A percentile compares a stretch with the other conserved stretches of the same genome.
phyloP scores from a whole-genome alignment of 2,329 filamentous ascomycete genomes.

The Exutisphaerella laricina region DNA sequence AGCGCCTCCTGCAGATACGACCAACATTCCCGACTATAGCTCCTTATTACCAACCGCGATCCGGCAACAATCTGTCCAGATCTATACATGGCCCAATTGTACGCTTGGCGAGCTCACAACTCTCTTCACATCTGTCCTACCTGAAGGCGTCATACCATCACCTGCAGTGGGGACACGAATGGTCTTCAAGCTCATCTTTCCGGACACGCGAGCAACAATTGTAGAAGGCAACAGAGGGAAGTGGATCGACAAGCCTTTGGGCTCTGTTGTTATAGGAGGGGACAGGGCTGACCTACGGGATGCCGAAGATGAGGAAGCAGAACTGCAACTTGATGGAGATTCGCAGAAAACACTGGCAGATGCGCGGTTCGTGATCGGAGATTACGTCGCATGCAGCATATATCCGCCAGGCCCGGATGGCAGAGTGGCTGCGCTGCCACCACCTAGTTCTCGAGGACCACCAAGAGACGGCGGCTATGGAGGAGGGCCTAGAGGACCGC shows the following conservation, averaged over 20 bases:
- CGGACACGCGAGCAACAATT: slow-evolving; percentile 56
- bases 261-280: slow-evolving; percentile 67
- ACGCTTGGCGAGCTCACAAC: slow-evolving; percentile 75
- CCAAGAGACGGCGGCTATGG: slow-evolving; percentile 25
- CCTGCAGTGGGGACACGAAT: slow-evolving; percentile 76
- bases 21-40: slow-evolving; percentile 32
- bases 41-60: slow-evolving; percentile 54
- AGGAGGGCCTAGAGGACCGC: slow-evolving; percentile 33
- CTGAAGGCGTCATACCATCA: slow-evolving; percentile 59
- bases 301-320: slow-evolving; percentile 32
- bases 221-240: slow-evolving; percentile 47
- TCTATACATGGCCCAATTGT: slow-evolving; percentile 83
- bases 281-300: slow-evolving; percentile 30
- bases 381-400: slow-evolving; percentile 79
- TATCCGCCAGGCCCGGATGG: slow-evolving; percentile 70
- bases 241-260: slow-evolving; percentile 74
- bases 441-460: slow-evolving; percentile 40
- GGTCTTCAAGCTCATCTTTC: slow-evolving; percentile 81
- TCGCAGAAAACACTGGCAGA: slow-evolving; percentile 69
- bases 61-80: slow-evolving; percentile 50
- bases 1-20: slow-evolving; percentile 39
- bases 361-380: slow-evolving; percentile 77
- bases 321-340: slow-evolving; percentile 44
- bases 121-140: slow-evolving; percentile 65
- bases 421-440: slow-evolving; percentile 59